Evolutionary conservation across 106 monocot genomes (phyloP).

Genomic region (Apostasia shenzhenica): DNA sequence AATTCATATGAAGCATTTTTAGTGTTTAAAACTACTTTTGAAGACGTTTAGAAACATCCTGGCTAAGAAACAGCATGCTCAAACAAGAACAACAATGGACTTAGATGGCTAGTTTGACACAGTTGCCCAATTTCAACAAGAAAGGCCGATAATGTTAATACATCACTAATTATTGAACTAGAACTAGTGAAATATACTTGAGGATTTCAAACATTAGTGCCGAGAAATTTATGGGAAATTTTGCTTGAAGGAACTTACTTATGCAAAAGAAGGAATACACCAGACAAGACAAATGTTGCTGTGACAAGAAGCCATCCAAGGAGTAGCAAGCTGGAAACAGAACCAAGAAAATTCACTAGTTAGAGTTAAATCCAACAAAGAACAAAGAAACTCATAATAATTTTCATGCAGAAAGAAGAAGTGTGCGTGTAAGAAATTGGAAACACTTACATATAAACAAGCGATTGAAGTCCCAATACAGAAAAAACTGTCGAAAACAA

Average conservation of each 20-base stretch:
- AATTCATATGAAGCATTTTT: too few species aligned
- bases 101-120: too few species aligned
- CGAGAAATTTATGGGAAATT: neutral
- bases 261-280: slow-evolving; percentile 80
- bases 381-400: neutral
- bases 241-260: slow-evolving; percentile 47
- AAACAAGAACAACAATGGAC: too few species aligned
- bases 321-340: slow-evolving; percentile 59
- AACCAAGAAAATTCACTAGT: slow-evolving; percentile 4
- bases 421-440: neutral
- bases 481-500: slow-evolving; percentile 62
- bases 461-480: slow-evolving; percentile 50
- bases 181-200: neutral
- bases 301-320: slow-evolving; percentile 87
- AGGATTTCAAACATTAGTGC: neutral
- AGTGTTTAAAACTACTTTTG: too few species aligned
- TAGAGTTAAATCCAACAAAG: neutral
- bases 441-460: slow-evolving; percentile 73
- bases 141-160: neutral
- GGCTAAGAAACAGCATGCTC: too few species aligned
- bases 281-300: slow-evolving; percentile 70
- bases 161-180: neutral
- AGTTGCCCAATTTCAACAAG: too few species aligned
- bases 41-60: too few species aligned
- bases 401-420: neutral